Evolutionary conservation across 1,284 basidiomycete species (phyloP).

Genomic region (Rhodotorula glutinis): DNA sequence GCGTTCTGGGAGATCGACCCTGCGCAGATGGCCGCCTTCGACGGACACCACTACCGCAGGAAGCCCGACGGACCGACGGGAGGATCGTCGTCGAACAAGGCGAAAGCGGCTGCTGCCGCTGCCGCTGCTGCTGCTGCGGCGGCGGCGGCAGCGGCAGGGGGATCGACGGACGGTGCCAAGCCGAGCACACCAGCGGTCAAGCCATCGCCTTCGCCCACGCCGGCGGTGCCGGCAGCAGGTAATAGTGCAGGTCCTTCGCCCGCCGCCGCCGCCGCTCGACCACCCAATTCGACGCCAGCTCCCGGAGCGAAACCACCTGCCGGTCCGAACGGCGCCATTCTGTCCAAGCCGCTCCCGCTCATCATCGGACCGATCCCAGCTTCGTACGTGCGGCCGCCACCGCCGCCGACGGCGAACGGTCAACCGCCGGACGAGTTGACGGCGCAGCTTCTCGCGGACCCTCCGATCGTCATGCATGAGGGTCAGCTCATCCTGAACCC

Average conservation of each 20-base stretch:
- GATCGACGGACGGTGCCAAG: not conserved
- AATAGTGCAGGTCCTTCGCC: not conserved
- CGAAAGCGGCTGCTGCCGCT: not conserved
- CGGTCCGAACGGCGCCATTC: constrained; percentile 2
- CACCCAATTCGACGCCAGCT: not conserved
- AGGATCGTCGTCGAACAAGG: constrained; percentile 5
- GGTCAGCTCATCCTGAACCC: constrained; percentile 80
- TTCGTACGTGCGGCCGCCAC: constrained; percentile 45
- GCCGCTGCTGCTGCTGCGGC: not conserved
- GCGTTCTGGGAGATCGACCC: constrained; percentile 40
- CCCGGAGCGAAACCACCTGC: not conserved
- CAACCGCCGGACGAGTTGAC: constrained; percentile 45
- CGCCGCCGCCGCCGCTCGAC: not conserved
- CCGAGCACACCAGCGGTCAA: no score
- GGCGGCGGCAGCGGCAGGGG: not conserved
- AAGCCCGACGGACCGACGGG: not conserved
- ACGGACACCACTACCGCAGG: constrained; percentile 37
- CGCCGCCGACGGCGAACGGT: constrained; percentile 30
- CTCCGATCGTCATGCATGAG: constrained; percentile 77
- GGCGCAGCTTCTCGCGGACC: constrained; percentile 53
- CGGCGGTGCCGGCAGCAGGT: not conserved
- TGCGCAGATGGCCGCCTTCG: constrained; percentile 28
- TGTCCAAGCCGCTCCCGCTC: constrained; percentile 55
- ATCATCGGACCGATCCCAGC: constrained; percentile 60
- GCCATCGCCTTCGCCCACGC: constrained; percentile 3